Conservation (phyloP, 257 asterid species). For the Capsicum rhomboideum region DNA sequence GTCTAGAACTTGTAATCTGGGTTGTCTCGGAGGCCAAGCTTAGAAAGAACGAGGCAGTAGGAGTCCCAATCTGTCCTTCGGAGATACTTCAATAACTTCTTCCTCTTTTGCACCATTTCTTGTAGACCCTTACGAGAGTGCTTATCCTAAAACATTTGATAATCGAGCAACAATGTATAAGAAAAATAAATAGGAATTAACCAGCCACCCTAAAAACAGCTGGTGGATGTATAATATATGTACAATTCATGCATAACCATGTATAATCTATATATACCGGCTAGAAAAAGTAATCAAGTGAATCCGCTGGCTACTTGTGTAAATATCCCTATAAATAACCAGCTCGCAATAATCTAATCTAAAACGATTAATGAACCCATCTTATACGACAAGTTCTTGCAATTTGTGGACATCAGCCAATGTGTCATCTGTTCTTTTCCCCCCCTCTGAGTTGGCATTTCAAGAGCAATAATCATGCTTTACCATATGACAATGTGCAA, state of each 20-base stretch:
- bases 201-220: not conserved
- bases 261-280: not conserved
- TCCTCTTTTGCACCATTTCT: conserved; percentile 74
- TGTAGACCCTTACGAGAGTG: conserved; percentile 76
- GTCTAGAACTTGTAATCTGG: conserved; percentile 45
- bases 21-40: conserved; percentile 77
- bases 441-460: not conserved
- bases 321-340: not conserved
- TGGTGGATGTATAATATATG: not conserved
- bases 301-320: not conserved
- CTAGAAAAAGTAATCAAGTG: not conserved
- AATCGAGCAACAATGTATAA: not conserved
- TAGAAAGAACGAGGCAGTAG: conserved; percentile 56
- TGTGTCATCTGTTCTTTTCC: not conserved
- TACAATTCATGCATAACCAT: not conserved
- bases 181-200: not conserved
- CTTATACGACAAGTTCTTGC: not conserved
- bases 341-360: not conserved
- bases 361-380: not conserved
- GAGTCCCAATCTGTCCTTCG: conserved; percentile 84
- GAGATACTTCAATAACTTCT: conserved; percentile 62
- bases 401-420: not conserved
- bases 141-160: conserved; percentile 45
- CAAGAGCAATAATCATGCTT: not conserved
- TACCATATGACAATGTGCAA: not conserved